phyloP scores from a whole-genome alignment of 129 eudicot species.

The Helichrysum umbraculigerum region DNA sequence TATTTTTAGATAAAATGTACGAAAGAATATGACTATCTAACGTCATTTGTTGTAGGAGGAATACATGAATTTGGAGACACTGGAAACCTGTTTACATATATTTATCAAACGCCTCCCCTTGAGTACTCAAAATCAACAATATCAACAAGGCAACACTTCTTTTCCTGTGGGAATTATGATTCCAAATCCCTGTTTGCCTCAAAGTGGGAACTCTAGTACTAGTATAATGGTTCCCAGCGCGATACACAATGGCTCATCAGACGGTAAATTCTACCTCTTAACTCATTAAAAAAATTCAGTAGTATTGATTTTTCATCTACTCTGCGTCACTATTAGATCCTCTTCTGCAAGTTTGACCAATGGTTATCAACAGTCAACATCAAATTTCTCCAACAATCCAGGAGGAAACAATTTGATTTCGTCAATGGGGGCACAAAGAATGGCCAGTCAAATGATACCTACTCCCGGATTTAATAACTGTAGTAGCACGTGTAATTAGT shows the following conservation, averaged over 20 bases:
- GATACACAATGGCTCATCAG: conserved; percentile 51
- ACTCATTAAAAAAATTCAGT: too few species aligned
- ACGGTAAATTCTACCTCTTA: background rate
- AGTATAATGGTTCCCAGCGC: conserved; percentile 42
- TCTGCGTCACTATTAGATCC: background rate
- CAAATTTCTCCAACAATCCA: conserved; percentile 48
- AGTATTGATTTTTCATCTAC: background rate
- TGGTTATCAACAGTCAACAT: conserved; percentile 69
- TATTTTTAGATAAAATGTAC: background rate
- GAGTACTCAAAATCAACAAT: conserved; percentile 57
- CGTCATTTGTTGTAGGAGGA: conserved; percentile 56
- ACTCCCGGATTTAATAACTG: conserved; percentile 77
- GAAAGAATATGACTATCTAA: conserved; percentile 1
- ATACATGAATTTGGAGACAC: conserved; percentile 64
- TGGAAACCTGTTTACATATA: conserved; percentile 64
- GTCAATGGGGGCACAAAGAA: conserved; percentile 68
- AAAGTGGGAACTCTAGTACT: conserved; percentile 64
- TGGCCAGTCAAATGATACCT: conserved; percentile 95
- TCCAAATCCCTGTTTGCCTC: conserved; percentile 91
- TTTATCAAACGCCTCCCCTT: conserved; percentile 48
- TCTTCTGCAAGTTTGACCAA: conserved; percentile 42
- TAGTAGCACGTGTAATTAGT: conserved; percentile 40
- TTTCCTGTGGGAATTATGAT: conserved; percentile 73
- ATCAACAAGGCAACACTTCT: conserved; percentile 61
- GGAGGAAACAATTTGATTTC: conserved; percentile 54